phyloP scores from a whole-genome alignment of 352 stramenopile species.

The Globisporangium nagaii region DNA sequence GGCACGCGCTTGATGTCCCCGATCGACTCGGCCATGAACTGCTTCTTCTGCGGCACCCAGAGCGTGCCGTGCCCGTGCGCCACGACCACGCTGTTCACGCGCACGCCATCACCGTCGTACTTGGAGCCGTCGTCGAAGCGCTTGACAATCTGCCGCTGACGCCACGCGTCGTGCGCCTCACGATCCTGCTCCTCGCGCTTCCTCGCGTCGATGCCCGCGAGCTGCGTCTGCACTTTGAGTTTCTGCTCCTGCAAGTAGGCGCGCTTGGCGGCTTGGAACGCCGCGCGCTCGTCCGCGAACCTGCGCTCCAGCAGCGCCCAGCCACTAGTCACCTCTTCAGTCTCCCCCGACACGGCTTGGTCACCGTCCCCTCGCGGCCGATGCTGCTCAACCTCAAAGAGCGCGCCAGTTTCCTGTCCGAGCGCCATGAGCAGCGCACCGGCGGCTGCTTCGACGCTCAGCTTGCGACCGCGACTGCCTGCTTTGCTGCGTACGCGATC shows the following conservation, averaged over 20 bases:
- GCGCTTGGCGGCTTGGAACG: conserved; percentile 41
- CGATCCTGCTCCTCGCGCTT: conserved; percentile 27
- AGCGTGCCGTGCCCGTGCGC: conserved; percentile 57
- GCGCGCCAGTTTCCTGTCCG: conserved; percentile 32
- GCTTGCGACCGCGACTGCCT: conserved; percentile 1
- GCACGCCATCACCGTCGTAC: conserved; percentile 58
- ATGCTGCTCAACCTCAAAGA: conserved; percentile 44
- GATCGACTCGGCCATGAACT: conserved; percentile 12
- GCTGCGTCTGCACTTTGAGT: conserved; percentile 25
- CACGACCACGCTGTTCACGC: conserved; percentile 29
- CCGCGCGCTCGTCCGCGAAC: conserved; percentile 38
- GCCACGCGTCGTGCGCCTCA: conserved; percentile 29
- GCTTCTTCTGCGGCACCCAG: conserved; percentile 38
- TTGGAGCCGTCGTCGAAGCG: conserved; percentile 62
- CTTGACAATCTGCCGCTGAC: conserved; percentile 45
- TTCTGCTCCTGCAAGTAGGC: conserved; percentile 37
- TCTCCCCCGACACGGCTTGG: conserved; percentile 7
- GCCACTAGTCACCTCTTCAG: not conserved
- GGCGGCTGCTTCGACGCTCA: conserved; percentile 35
- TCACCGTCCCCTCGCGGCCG: not conserved
- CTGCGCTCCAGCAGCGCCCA: conserved; percentile 28
- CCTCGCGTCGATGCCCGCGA: conserved; percentile 25
- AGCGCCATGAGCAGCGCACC: conserved; percentile 44
- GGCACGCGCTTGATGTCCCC: conserved; percentile 43
- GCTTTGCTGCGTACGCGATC: conserved; percentile 41